These are phyloP conservation scores for Beauveria australis DNA, from an alignment of 2,329 filamentous ascomycete species.

Conservation along the genomic window DNA sequence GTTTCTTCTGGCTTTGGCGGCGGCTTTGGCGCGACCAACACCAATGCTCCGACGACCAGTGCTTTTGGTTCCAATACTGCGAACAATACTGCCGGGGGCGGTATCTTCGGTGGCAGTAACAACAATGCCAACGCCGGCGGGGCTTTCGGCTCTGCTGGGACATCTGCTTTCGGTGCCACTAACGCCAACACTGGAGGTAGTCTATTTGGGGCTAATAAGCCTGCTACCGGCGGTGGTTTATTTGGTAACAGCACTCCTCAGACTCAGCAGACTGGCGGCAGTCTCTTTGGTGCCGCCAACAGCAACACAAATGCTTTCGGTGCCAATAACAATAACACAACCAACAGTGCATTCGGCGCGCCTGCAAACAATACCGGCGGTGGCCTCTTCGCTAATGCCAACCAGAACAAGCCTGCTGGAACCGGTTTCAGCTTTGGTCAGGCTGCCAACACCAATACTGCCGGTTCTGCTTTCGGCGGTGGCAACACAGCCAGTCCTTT, in stretches of 20 bases:
- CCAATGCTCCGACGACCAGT: slow-evolving; percentile 21
- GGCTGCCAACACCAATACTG: slow-evolving; percentile 22
- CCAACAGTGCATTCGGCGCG: slow-evolving; percentile 20
- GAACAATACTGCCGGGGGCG: slow-evolving; percentile 21
- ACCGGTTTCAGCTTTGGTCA: slow-evolving; percentile 36
- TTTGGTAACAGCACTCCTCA: slow-evolving; percentile 27
- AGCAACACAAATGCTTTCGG: slow-evolving; percentile 21
- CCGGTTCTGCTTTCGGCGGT: slow-evolving; percentile 16
- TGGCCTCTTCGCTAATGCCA: slow-evolving; percentile 39
- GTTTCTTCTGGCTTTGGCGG: slow-evolving; percentile 45
- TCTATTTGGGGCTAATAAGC: slow-evolving; percentile 28
- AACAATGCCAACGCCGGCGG: slow-evolving; percentile 22
- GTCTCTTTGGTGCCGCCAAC: slow-evolving; percentile 32
- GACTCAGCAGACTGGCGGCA: slow-evolving; percentile 17
- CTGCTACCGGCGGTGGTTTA: slow-evolving; percentile 25
- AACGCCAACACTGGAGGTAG: slow-evolving; percentile 21
- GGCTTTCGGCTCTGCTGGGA: slow-evolving; percentile 14
- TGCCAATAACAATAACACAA: slow-evolving; percentile 14
- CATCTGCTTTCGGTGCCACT: slow-evolving; percentile 29
- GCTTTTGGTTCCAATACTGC: slow-evolving; percentile 38
- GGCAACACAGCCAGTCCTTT: slow-evolving; percentile 29
- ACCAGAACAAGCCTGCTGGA: slow-evolving; percentile 29
- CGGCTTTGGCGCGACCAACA: slow-evolving; percentile 37
- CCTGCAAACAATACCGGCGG: slow-evolving; percentile 20
- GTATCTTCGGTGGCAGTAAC: slow-evolving; percentile 30